Base-by-base conservation (phyloP, 441 rosid genomes). In the Mallotus repandus region DNA sequence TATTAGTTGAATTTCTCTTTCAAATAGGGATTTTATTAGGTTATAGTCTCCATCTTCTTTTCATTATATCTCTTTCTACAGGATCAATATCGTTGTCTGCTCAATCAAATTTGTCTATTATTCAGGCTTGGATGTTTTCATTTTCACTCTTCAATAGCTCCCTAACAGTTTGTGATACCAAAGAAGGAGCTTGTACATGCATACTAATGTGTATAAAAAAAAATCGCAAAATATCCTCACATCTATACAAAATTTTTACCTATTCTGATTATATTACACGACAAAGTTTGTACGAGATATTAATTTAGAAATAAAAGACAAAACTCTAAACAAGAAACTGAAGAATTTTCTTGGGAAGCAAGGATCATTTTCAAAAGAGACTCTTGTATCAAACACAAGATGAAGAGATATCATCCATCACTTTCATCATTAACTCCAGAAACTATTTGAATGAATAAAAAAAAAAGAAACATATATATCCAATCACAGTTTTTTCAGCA, bases 1-100 rank as follows among this genome's bases (percentile, higher is more conserved):
- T 43, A 41, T 41, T 63, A 63, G 67, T 63, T 63, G 15, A 18
- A 43, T 63, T 63, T 63, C 67, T 63, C 52, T 63, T 41, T 32
- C 63, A 63, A 43, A 43, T 63, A 43, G 0, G 9, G 16, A 38
- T 7, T 62, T 9, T 35, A 61, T 61, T 41, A 9, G 22, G 4
- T 62, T 38, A 32, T 56, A 16, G 49, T 62, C 66, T 10, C 22
- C 41, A 62, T 62, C 48, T 18, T 62, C 38, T 15, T 32, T 35
- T 10, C 21, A 15, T 2, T 49, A 29, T 29, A 9, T 50, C 12
- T 50, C 54, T 50, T 50, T 50, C 54, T 4, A 0, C 12, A 48
- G 11, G 12, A 7, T 9, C 4, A 48, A 29, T 29, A 29, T 29
- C 63, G 29, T 59, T 59, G 43, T 59, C 63, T 11, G 25, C 14